phyloP scores from a whole-genome alignment of 192 early-diverging fungal genomes.

The Mortierella hygrophila region DNA sequence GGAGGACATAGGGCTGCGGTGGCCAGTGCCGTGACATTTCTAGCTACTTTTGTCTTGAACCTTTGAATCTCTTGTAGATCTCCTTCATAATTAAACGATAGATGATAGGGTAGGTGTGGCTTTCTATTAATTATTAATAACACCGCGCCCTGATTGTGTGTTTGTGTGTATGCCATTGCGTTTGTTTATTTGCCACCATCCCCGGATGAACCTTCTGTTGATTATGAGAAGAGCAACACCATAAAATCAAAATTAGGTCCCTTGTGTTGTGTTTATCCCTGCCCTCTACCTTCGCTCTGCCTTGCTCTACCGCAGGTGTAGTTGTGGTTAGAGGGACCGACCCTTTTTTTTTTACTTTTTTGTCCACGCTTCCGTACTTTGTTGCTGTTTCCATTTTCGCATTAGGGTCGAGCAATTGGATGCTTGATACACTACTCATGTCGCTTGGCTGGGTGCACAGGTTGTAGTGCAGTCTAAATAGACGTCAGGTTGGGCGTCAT shows the following conservation, averaged over 20 bases:
- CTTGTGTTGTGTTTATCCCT: neutral
- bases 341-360: neutral
- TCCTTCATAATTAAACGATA: too few relatives aligned
- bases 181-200: too few relatives aligned
- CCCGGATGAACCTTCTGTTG: too few relatives aligned
- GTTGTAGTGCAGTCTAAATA: neutral
- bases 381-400: neutral
- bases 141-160: too few relatives aligned
- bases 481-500: neutral
- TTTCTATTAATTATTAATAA: too few relatives aligned
- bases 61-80: neutral
- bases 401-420: neutral
- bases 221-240: too few relatives aligned
- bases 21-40: neutral
- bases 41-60: neutral
- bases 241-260: too few relatives aligned
- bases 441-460: neutral
- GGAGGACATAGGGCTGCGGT: neutral
- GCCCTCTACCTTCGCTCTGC: neutral
- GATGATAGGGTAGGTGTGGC: too few relatives aligned
- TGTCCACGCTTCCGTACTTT: neutral
- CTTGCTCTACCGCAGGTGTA: neutral
- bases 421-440: neutral
- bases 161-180: too few relatives aligned
- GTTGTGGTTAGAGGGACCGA: neutral